Evolutionary conservation across 768 basidiomycete genomes (phyloP).

Genomic region (Vishniacozyma victoriae): DNA sequence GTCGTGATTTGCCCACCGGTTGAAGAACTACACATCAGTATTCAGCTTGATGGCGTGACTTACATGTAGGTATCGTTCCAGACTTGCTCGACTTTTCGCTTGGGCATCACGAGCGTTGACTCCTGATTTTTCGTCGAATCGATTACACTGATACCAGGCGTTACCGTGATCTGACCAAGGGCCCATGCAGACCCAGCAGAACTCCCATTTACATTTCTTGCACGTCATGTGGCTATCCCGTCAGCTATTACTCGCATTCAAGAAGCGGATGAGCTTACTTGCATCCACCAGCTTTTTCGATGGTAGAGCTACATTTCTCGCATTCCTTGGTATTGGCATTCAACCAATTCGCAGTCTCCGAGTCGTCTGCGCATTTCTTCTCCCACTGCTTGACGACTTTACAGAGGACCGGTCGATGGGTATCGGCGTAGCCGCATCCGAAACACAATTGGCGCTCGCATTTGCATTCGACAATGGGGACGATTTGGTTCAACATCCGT

Average conservation of each 20-base stretch:
- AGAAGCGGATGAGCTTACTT: constrained; percentile 61
- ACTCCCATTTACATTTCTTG: constrained; percentile 91
- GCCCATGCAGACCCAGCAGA: constrained; percentile 99
- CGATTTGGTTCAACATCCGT: constrained; percentile 67
- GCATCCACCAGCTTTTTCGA: constrained; percentile 99
- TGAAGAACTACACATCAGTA: constrained; percentile 74
- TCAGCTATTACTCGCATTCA: constrained; percentile 1
- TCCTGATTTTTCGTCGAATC: constrained; percentile 84
- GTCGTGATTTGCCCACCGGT: constrained; percentile 98
- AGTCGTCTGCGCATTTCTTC: constrained; percentile 94
- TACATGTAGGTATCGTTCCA: constrained; percentile 94
- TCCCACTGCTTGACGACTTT: constrained; percentile 85
- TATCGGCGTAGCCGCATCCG: constrained; percentile 74
- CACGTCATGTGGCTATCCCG: constrained; percentile 91
- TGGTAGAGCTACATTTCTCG: constrained; percentile 88
- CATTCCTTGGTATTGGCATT: constrained; percentile 99
- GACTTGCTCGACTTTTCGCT: constrained; percentile 76
- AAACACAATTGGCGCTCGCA: constrained; percentile 85
- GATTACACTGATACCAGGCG: constrained; percentile 95
- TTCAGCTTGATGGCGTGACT: constrained; percentile 41
- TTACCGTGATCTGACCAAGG: constrained; percentile 98
- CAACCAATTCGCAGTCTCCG: constrained; percentile 99
- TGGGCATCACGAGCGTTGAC: constrained; percentile 86
- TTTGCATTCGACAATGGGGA: constrained; percentile 84
- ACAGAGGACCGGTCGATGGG: constrained; percentile 90